A percentile compares a stretch with the other conserved stretches of the same genome.
These are phyloP conservation scores for Salix udensis DNA, from an alignment of 345 rosid species.

Conservation along the genomic window DNA sequence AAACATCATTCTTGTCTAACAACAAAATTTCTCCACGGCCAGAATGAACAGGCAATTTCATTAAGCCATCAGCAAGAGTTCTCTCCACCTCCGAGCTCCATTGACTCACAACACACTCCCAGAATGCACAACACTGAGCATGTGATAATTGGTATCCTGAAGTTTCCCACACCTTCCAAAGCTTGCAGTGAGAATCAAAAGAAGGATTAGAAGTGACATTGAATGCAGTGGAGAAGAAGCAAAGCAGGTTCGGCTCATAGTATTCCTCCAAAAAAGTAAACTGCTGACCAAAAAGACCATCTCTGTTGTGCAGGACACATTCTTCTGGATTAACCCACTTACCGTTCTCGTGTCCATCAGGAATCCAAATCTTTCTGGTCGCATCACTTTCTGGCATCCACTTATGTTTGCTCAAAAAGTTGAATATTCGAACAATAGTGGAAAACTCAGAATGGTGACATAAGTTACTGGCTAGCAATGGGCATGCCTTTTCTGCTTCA, in stretches of 20 bases:
- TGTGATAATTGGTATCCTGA: conserved; percentile 31
- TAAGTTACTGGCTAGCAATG: conserved; percentile 39
- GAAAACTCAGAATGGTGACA: conserved; percentile 33
- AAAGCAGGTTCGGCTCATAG: conserved; percentile 25
- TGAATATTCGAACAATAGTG: conserved; percentile 45
- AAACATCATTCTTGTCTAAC: conserved; percentile 40
- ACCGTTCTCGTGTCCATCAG: conserved; percentile 30
- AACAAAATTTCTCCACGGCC: conserved; percentile 34
- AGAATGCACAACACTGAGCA: conserved; percentile 59
- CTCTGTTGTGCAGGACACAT: conserved; percentile 51
- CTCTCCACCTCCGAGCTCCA: conserved; percentile 12
- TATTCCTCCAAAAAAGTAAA: conserved; percentile 47
- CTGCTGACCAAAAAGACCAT: conserved; percentile 41
- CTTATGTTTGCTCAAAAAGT: conserved; percentile 25
- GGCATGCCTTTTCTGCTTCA: conserved; percentile 24
- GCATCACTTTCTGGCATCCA: conserved; percentile 37
- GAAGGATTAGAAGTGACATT: conserved; percentile 44
- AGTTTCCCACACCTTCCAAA: conserved; percentile 66
- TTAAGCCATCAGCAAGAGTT: conserved; percentile 34
- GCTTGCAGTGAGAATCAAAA: conserved; percentile 44
- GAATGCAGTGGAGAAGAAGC: conserved; percentile 39
- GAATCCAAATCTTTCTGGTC: conserved; percentile 50
- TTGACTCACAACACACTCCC: conserved; percentile 37
- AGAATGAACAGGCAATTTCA: conserved; percentile 51
- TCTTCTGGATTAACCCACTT: conserved; percentile 46